These are phyloP conservation scores for Nakazawaea wyomingensis DNA, from an alignment of 805 yeast species.

Conservation along the genomic window DNA sequence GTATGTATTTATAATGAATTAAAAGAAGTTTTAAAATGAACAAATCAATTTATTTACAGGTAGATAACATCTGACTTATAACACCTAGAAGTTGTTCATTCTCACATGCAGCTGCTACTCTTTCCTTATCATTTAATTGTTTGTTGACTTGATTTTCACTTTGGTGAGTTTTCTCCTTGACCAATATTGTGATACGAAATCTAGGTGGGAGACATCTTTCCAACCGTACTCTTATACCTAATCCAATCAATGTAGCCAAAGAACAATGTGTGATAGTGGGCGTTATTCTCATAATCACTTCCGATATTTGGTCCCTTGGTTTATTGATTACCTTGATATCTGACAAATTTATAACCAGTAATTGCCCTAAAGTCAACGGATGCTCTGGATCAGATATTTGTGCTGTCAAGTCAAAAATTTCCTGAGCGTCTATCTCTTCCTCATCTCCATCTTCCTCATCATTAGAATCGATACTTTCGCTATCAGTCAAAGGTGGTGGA, in stretches of 20 bases:
- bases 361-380: conserved; percentile 89
- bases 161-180: conserved; percentile 92
- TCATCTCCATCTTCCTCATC: conserved; percentile 33
- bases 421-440: conserved; percentile 82
- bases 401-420: conserved; percentile 80
- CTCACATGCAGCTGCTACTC: conserved; percentile 98
- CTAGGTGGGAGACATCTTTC: conserved; percentile 86
- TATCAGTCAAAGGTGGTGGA: conserved; percentile 10
- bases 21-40: too few species aligned
- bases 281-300: conserved; percentile 77
- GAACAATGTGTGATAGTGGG: conserved; percentile 99
- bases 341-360: conserved; percentile 82
- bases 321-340: conserved; percentile 73
- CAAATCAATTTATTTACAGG: conserved; percentile 47
- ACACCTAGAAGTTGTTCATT: conserved; percentile 87
- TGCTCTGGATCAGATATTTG: conserved; percentile 96
- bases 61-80: conserved; percentile 86
- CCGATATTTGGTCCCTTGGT: conserved; percentile 52
- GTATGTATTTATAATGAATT: too few species aligned
- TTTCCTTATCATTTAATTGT: conserved; percentile 93
- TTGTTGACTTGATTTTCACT: conserved; percentile 94
- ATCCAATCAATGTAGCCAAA: conserved; percentile 89
- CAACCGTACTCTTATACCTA: conserved; percentile 87
- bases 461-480: conserved; percentile 4
- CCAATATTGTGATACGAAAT: conserved; percentile 69